Percentiles rank a stretch among this genome's conserved stretches.
Evolutionary conservation across 1,284 basidiomycete genomes (phyloP).

Genomic region (Melampsora larici-populina): DNA sequence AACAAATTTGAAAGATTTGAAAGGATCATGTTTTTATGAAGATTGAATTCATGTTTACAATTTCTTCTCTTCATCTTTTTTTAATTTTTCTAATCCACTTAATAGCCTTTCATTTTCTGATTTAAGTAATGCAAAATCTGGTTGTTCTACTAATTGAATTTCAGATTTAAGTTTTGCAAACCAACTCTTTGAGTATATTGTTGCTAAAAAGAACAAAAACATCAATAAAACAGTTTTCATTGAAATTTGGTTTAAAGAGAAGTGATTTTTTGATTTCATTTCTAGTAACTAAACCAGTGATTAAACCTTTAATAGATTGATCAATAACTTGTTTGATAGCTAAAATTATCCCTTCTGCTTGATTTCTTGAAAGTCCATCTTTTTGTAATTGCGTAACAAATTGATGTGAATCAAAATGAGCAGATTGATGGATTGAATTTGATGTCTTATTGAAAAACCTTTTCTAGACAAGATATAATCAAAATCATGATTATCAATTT

Average conservation of each 20-base stretch:
- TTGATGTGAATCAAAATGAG: conserved; percentile 87
- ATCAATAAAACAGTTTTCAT: background rate
- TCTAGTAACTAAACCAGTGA: too few relatives aligned
- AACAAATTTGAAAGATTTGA: too few relatives aligned
- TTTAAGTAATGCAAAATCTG: conserved; percentile 92
- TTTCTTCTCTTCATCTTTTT: too few relatives aligned
- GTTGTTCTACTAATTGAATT: conserved; percentile 92
- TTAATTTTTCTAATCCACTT: too few relatives aligned
- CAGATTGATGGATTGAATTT: background rate
- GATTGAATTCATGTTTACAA: too few relatives aligned
- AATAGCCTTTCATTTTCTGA: conserved; percentile 81
- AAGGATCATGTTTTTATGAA: too few relatives aligned
- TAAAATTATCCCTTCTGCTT: conserved; percentile 91
- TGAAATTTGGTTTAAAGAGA: too few relatives aligned
- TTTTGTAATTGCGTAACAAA: conserved; percentile 83
- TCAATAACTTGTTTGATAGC: conserved; percentile 92
- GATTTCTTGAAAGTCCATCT: conserved; percentile 78
- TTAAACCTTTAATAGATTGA: conserved; percentile 68
- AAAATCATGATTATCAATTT: too few relatives aligned
- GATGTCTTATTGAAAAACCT: conserved; percentile 12
- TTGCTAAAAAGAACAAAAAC: conserved; percentile 60
- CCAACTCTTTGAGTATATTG: conserved; percentile 96
- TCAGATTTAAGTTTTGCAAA: conserved; percentile 96
- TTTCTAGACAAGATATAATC: conserved; percentile 1
- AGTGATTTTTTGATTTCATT: conserved; percentile 35